phyloP scores from a whole-genome alignment of 1,284 basidiomycete genomes.

The Waitea zeae region DNA sequence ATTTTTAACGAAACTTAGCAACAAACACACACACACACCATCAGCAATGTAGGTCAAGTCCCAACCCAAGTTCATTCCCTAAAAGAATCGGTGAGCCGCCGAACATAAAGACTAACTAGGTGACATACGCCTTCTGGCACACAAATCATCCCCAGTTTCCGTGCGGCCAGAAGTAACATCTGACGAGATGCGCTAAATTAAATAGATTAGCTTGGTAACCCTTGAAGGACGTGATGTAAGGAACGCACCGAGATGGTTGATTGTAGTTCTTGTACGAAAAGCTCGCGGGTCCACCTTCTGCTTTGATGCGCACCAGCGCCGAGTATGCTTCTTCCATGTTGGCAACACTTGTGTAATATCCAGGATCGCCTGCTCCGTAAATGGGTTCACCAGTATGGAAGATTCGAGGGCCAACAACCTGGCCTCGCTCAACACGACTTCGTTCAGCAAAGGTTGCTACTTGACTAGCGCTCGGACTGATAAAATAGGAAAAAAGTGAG shows the following conservation, averaged over 20 bases:
- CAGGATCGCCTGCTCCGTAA: constrained; percentile 36
- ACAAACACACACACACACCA: constrained; percentile 23
- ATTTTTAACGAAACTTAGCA: too few species aligned
- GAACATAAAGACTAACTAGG: not conserved
- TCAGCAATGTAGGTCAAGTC: constrained; percentile 59
- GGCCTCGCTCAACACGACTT: constrained; percentile 45
- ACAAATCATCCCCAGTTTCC: constrained; percentile 47
- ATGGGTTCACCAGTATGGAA: constrained; percentile 50
- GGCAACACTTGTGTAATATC: constrained; percentile 44
- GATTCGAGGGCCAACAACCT: constrained; percentile 48
- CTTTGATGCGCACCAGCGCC: constrained; percentile 48
- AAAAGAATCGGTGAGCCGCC: not conserved
- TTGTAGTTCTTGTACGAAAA: constrained; percentile 69
- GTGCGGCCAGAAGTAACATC: constrained; percentile 39
- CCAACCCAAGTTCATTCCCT: constrained; percentile 65
- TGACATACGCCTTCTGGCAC: constrained; percentile 43
- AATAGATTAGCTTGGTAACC: not conserved
- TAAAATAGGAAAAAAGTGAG: constrained; percentile 1
- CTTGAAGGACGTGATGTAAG: not conserved
- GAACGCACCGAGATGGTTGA: constrained; percentile 37
- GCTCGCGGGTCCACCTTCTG: constrained; percentile 46
- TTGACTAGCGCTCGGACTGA: constrained; percentile 44
- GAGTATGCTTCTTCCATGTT: constrained; percentile 42
- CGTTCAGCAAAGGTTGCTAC: constrained; percentile 46
- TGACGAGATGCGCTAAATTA: constrained; percentile 48